Conservation (phyloP, 306 rosid species). For the Prinsepia uniflora region DNA sequence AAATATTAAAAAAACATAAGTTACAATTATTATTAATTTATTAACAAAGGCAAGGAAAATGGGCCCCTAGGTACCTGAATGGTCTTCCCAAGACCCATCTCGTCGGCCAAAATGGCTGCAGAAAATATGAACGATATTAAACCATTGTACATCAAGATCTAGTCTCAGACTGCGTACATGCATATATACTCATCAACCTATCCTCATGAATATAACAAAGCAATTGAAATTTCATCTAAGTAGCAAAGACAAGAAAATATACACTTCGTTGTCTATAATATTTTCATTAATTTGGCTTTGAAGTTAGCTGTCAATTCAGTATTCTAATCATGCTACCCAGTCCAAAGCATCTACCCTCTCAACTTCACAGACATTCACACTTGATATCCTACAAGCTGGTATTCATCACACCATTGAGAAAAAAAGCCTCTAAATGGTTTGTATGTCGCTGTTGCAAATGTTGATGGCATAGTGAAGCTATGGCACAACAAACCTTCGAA, state of each 20-base stretch:
- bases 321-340: not conserved
- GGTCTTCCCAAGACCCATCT: slow-evolving; percentile 98
- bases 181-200: not conserved
- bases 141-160: slow-evolving; percentile 10
- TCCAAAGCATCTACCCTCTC: not conserved
- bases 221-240: not conserved
- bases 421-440: not conserved
- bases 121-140: slow-evolving; percentile 25
- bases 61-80: slow-evolving; percentile 58
- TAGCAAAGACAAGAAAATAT: not conserved
- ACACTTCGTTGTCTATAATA: not conserved
- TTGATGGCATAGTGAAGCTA: not conserved
- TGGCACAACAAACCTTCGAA: not conserved
- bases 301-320: not conserved
- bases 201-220: not conserved
- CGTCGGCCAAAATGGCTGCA: slow-evolving; percentile 97
- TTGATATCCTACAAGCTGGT: not conserved
- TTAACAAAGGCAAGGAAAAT: slow-evolving; percentile 14
- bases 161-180: not conserved
- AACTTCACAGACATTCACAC: not conserved
- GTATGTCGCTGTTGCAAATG: not conserved
- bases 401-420: not conserved
- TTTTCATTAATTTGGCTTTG: not conserved
- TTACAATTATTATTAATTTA: not conserved
- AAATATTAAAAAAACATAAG: slow-evolving; percentile 14